Evolutionary conservation across 1,284 basidiomycete species (phyloP).

Genomic region (Cryptococcus sp.): DNA sequence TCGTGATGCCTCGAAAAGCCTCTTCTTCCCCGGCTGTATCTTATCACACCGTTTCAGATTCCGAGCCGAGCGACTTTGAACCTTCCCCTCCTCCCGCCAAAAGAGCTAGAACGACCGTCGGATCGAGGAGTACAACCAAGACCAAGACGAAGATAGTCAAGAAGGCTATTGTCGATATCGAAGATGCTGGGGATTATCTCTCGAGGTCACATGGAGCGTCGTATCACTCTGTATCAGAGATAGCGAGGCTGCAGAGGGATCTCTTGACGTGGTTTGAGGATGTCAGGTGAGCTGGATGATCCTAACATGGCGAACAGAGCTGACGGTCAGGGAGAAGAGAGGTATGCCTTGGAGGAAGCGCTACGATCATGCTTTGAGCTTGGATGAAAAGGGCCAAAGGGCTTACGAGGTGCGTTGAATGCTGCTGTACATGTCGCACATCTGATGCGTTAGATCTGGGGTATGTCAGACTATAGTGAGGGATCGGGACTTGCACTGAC

Average conservation of each 20-base stretch:
- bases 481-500: no score
- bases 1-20: no score
- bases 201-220: conserved; percentile 21
- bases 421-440: neutral
- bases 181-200: conserved; percentile 13
- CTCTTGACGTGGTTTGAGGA: conserved; percentile 44
- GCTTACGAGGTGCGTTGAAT: conserved; percentile 44
- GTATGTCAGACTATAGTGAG: no score
- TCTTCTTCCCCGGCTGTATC: neutral
- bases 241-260: conserved; percentile 21
- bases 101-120: conserved; percentile 3
- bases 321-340: conserved; percentile 32
- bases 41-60: conserved; percentile 9
- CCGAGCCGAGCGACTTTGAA: conserved; percentile 14
- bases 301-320: neutral
- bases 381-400: conserved; percentile 41
- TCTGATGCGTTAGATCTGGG: conserved; percentile 24
- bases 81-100: conserved; percentile 5
- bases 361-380: conserved; percentile 25
- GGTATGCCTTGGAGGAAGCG: conserved; percentile 47
- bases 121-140: conserved; percentile 5
- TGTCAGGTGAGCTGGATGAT: conserved; percentile 38
- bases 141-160: neutral
- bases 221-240: conserved; percentile 26
- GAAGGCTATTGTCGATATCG: conserved; percentile 11